Evolutionary conservation across 352 stramenopile species (phyloP), one percentile per base, ranked within the genome.

Genomic region (Phytophthora foliorum): DNA sequence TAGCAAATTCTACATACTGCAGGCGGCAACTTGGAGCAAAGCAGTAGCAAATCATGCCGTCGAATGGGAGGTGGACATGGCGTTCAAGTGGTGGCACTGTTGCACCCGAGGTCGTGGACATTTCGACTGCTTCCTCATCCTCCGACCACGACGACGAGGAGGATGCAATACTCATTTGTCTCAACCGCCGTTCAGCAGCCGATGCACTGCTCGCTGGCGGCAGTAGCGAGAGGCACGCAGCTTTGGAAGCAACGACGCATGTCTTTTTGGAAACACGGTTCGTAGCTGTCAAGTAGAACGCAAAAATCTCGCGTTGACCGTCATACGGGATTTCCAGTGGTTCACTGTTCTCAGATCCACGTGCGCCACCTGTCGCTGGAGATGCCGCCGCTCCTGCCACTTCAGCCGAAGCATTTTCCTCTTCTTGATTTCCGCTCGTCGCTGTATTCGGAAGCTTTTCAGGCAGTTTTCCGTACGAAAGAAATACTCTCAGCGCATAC

Each of bases 1-100:
- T 94, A 9, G 89, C 89, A 62, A 94, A 95, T 72, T 96, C 89
- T 51, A 96, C 73, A 72, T 96, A 95, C 62, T 96, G 87, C 7
- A 96, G 64, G 29, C 58, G 60, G 27, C 57, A 77, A 29, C 57
- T 81, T 17, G 75, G 62, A 17, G 81, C 73, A 51, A 96, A 96
- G 72, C 77, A 90, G 66, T 93, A 96, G 72, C 85, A 95, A 57
- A 96, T 93, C 77, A 93, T 92, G 24, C 85, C 86, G 61, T 95
- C 87, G 46, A 78, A 84, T 5, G 84, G 75, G 36, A 96, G 58
- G 39, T 93, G 87, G 27, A 93, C 81, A 49, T 96, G 89, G 27
- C 87, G 81, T 61, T 96, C 89, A 3, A 81, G 42, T 14, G 62
- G 56, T 10, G 34, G 49, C 27, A 27, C 8, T 52, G 29, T 57